Conservation (phyloP, 2,329 filamentous ascomycete species). For the Pseudogymnoascus sp. region DNA sequence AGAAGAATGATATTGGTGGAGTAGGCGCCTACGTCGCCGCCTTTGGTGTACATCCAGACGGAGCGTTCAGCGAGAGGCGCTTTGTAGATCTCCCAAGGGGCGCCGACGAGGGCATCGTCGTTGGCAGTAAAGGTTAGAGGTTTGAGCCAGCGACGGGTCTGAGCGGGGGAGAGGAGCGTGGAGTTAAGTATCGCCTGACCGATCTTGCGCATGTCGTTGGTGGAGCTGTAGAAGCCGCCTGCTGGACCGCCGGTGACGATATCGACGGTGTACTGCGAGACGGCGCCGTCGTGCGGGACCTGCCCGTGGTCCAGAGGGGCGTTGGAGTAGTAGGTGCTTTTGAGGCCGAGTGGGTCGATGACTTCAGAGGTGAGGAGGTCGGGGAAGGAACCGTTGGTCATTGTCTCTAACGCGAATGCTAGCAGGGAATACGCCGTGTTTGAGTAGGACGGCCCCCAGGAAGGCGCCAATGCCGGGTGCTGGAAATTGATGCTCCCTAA, state of each 20-base stretch:
- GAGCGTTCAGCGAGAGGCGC: slow-evolving; percentile 15
- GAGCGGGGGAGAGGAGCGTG: slow-evolving; percentile 17
- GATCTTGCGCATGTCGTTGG: slow-evolving; percentile 26
- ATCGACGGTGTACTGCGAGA: slow-evolving; percentile 13
- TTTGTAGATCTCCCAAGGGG: slow-evolving; percentile 26
- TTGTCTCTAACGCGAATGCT: slow-evolving; percentile 34
- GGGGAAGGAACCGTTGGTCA: slow-evolving; percentile 31
- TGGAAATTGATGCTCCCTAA: slow-evolving; percentile 22
- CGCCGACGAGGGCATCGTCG: slow-evolving; percentile 20
- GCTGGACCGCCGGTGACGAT: slow-evolving; percentile 22
- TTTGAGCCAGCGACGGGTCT: slow-evolving; percentile 25
- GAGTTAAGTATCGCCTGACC: slow-evolving; percentile 22
- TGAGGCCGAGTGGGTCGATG: slow-evolving; percentile 29
- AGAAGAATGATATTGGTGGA: slow-evolving; percentile 34
- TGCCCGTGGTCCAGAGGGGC: slow-evolving; percentile 14
- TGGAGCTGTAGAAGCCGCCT: slow-evolving; percentile 33
- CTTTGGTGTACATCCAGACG: slow-evolving; percentile 37
- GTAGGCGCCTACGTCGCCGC: slow-evolving; percentile 36
- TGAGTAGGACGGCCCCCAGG: slow-evolving; percentile 31
- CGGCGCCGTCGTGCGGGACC: slow-evolving; percentile 15
- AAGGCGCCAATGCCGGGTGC: slow-evolving; percentile 30
- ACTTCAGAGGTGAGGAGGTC: slow-evolving; percentile 28
- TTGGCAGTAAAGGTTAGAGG: slow-evolving; percentile 21
- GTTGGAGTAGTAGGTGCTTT: slow-evolving; percentile 25
- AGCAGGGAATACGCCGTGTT: slow-evolving; percentile 35